Base-by-base conservation (phyloP, 2,329 filamentous ascomycete genomes). In the Colletotrichum sp. region DNA sequence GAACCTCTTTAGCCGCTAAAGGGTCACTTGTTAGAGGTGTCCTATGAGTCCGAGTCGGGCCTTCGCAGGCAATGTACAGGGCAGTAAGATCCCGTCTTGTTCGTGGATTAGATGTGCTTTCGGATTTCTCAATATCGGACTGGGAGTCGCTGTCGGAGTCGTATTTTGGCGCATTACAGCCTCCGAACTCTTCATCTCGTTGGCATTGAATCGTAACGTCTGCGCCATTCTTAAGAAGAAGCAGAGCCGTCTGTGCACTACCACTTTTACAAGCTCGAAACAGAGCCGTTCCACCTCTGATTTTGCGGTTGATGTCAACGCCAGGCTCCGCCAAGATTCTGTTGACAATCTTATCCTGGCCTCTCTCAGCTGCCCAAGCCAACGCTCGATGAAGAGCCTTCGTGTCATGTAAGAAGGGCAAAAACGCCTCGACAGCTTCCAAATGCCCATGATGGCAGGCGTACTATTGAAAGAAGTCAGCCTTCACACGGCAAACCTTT, bases 271-370 rank as follows among this genome's bases (percentile, higher is more conserved):
- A 63, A 18, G 71, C 70, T 16, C n/a, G n/a, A 22, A 62, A 68
- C 3, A 75, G 67, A 0, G 80, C 65, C 3, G 80, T 82, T 7
- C 80, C 48, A 2, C 78, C 78, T 1, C 30, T 22, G 2, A 80
- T 60, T 15, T 68, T 80, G 22, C 77, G 77, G 34, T 86, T 84
- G 13, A 83, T 75, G 64, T 85, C 77, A 8, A 84, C 75, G 6
- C 80, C 80, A 7, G 84, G 81, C 68, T 83, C 75, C 30, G 80
- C 71, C 8, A 85, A 78, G 18, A 86, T 75, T 10, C 78, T 70
- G 8, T 76, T 75, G 4, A 84, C 79, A 16, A 83, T 72, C 7
- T 80, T 77, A 3, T 78, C 13, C 16, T 72, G 75, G 8, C 78
- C 77, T 1, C 8, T 22, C 3, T 48, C 55, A 4, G 80, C 79